Conservation (phyloP, 1,139 yeast genomes). For the Hemisphaericaspora lyxosophila region DNA sequence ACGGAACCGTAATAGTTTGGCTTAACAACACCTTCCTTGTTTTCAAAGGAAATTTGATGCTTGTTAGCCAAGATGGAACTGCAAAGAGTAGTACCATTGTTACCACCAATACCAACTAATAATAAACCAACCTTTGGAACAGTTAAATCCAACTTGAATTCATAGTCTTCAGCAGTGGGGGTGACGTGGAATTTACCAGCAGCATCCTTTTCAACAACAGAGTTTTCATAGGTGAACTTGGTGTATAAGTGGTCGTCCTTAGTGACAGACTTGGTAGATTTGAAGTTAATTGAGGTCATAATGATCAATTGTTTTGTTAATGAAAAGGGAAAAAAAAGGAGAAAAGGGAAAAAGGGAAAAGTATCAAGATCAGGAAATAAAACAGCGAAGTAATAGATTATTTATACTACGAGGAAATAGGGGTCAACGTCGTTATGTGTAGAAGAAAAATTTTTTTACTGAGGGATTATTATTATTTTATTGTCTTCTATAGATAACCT, state of each 20-base stretch:
- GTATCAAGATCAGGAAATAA: too few species aligned
- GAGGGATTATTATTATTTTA: too few species aligned
- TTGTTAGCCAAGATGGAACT: slow-evolving; percentile 87
- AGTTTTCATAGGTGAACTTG: slow-evolving; percentile 53
- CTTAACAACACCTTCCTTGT: slow-evolving; percentile 74
- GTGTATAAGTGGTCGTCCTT: slow-evolving; percentile 63
- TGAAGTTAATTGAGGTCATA: slow-evolving; percentile 48
- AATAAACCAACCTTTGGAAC: slow-evolving; percentile 86
- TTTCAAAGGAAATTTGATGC: slow-evolving; percentile 72
- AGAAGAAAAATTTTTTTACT: background rate
- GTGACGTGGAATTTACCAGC: slow-evolving; percentile 65
- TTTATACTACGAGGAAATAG: slow-evolving; percentile 18
- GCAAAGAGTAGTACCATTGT: slow-evolving; percentile 89
- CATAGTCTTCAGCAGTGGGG: slow-evolving; percentile 72
- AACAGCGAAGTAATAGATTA: slow-evolving; percentile 12
- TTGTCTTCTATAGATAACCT: too few species aligned
- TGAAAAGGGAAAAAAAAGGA: background rate
- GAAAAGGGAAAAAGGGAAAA: background rate
- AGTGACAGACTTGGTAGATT: slow-evolving; percentile 60
- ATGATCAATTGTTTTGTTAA: slow-evolving; percentile 2
- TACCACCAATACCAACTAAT: slow-evolving; percentile 95
- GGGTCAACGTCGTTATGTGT: slow-evolving; percentile 4
- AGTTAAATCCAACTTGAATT: slow-evolving; percentile 80
- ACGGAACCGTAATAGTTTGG: slow-evolving; percentile 96
- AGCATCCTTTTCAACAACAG: slow-evolving; percentile 39